Conservation (phyloP, 164 flowering plant genomes). For the Dillenia suffruticosa region DNA sequence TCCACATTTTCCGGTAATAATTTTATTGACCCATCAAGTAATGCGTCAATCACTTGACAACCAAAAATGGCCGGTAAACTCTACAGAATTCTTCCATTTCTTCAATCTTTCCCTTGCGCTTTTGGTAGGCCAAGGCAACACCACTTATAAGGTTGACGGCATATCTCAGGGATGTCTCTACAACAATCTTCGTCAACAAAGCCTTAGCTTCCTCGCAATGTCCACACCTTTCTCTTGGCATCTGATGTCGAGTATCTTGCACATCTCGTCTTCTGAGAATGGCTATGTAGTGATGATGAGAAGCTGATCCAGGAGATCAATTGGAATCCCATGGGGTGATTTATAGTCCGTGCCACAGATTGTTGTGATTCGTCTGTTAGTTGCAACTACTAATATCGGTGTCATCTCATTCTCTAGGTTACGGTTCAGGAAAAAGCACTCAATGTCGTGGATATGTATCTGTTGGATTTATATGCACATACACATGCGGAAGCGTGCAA, state of each 20-base stretch:
- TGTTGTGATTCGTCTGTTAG: constrained; percentile 85
- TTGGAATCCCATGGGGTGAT: constrained; percentile 96
- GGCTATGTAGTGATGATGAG: constrained; percentile 66
- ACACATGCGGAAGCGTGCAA: too few species aligned
- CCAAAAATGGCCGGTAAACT: constrained; percentile 74
- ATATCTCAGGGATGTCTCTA: constrained; percentile 65
- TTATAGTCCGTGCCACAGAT: constrained; percentile 86
- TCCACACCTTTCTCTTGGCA: constrained; percentile 96
- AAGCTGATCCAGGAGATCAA: constrained; percentile 71
- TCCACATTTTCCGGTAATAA: too few species aligned
- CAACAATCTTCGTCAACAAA: constrained; percentile 54
- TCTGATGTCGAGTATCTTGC: constrained; percentile 65
- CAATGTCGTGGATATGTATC: constrained; percentile 96
- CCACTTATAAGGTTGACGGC: constrained; percentile 85
- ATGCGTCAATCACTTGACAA: too few species aligned
- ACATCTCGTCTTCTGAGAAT: constrained; percentile 57
- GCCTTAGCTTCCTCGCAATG: constrained; percentile 74
- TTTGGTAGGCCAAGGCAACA: constrained; percentile 78
- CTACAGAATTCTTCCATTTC: constrained; percentile 74
- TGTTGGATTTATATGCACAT: too few species aligned
- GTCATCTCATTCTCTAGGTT: constrained; percentile 96
- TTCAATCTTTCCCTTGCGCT: constrained; percentile 77
- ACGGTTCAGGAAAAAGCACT: constrained; percentile 91
- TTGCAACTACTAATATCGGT: constrained; percentile 86
- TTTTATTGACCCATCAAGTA: too few species aligned